Evolutionary conservation across 139 green algal genomes (phyloP), one percentile per base, ranked within the genome.

Genomic region (Volvox africanus): DNA sequence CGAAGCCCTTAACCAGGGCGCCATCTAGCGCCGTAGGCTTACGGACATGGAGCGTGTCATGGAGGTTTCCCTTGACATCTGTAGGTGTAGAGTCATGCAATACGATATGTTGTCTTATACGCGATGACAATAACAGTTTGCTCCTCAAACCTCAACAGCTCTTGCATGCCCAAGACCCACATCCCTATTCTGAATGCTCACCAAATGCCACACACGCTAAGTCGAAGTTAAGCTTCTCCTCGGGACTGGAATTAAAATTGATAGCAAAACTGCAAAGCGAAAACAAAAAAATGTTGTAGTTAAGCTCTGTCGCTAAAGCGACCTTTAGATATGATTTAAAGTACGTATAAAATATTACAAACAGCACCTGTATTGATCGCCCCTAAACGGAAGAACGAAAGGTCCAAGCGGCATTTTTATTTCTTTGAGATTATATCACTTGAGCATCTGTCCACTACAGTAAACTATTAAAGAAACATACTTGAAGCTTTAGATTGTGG

Each of bases 361-460:
- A 55, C 44, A 44, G 50, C 32, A 93, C 93, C 93, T 95, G 84
- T 93, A 93, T 75, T 95, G 93, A 28, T 95, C 90, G 28, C 93
- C 93, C 28, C 93, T 83, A 62, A 95, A 95, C 13, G 90, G 93
- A 22, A 95, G 79, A 1, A 93, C 90, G 16, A 94, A 80, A 19
- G 90, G 90, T 44, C 88, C 69, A 0, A 90, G 86, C 73, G 86
- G 5, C 86, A 90, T 90, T 62, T 50, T 62, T 1, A 36, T 84
- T 26, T 73, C 50, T 44, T 35, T 65, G 65, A 30, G 65, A 24
- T 28, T 67, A 32, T 36, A 84, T 44, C 67, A 84, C 24, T 61
- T 1, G 19, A 55, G 76, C 76, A 82, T 82, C 76, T 82, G 76
- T 9, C 33, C 33, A 17, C 71, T 79, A 36, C 35, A 79, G 35